Evolutionary conservation across 768 basidiomycete genomes (phyloP), one percentile per base, ranked within the genome.

Genomic region (Mycena capillaripes): DNA sequence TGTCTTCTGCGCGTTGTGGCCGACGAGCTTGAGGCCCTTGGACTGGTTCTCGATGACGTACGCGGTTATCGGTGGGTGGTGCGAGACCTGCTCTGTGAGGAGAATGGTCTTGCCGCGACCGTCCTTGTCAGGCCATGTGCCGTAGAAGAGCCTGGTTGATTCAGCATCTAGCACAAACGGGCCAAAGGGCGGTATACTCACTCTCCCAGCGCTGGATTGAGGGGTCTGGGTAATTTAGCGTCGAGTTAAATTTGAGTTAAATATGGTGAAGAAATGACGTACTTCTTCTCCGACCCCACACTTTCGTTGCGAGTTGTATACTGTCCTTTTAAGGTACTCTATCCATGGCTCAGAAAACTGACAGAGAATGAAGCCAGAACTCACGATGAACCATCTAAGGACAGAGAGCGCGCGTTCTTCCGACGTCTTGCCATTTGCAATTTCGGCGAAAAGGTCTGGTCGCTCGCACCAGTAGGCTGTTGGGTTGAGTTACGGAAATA

Each of bases 211-310:
- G 95, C 96, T 38, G 97, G 97, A 79, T 99, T 99, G 66, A 99
- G 87, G 19, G 97, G 97, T 77, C 96, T 97, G 75, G 6, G 50
- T 21, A 27, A 74, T 66, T 72, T 63, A 16, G 56, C 40, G 40
- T 36, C 55, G 38, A 53, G 36, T 21, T n/a, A 40, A 66, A 52
- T n/a, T n/a, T n/a, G n/a, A n/a, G n/a, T n/a, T n/a, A n/a, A n/a
- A n/a, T 9, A 32, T 21, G 42, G 23, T 27, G 62, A 16, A 63
- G 66, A 36, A 23, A 40, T 14, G 34, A 84, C 90, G 57, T 73
- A 95, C 95, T 99, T 99, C 88, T 99, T 99, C 89, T 99, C 97
- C 1, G 95, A 96, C 17, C 97, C 97, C 91, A 96, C 93, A 73
- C 92, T 92, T 84, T 98, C 97, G 77, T 98, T 98, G 58, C 97